These are phyloP conservation scores for Serendipita sp. DNA, from an alignment of 768 basidiomycete genomes.

Conservation along the genomic window DNA sequence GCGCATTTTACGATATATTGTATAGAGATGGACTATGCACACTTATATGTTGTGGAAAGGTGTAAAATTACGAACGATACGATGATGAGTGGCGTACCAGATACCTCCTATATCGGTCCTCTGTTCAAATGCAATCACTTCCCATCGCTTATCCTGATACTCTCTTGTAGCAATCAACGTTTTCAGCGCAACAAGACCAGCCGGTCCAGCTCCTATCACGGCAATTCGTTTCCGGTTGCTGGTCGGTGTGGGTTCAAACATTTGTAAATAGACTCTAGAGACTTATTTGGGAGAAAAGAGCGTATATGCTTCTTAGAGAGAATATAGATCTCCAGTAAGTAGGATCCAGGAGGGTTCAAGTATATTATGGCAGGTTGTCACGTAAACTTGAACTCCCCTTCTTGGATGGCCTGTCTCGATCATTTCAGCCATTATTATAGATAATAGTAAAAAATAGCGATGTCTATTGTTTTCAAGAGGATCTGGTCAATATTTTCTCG, in stretches of 20 bases:
- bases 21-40: background rate
- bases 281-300: too few relatives aligned
- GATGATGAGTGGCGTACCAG: conserved; percentile 34
- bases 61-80: background rate
- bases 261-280: too few relatives aligned
- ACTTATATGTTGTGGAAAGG: background rate
- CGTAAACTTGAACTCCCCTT: too few relatives aligned
- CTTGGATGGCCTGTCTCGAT: too few relatives aligned
- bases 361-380: background rate
- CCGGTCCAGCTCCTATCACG: conserved; percentile 61
- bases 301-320: too few relatives aligned
- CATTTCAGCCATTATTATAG: too few relatives aligned
- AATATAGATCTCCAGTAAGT: background rate
- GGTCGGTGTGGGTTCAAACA: background rate
- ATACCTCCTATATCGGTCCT: conserved; percentile 55
- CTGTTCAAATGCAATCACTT: conserved; percentile 45
- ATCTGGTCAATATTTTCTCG: too few relatives aligned
- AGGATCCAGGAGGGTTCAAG: background rate
- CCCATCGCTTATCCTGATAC: conserved; percentile 45
- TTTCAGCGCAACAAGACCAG: conserved; percentile 56
- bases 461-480: too few relatives aligned
- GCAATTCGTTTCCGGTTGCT: background rate
- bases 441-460: too few relatives aligned
- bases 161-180: conserved; percentile 42
- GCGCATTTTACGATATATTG: background rate